Conservation (phyloP, 768 basidiomycete genomes). For the Myochromella boudieri region DNA sequence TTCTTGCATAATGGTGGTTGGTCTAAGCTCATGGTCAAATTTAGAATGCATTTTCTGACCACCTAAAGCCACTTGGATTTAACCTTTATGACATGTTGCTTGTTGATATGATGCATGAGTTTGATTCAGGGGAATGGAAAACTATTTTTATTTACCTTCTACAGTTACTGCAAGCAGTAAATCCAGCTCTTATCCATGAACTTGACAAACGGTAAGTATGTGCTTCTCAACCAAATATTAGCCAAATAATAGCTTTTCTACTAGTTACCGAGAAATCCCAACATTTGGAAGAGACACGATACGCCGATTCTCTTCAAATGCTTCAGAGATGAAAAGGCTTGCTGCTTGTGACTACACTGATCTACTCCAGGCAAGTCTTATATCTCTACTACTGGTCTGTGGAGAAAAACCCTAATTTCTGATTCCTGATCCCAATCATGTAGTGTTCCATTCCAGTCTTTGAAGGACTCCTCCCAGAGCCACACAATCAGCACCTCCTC, state of each 20-base stretch:
- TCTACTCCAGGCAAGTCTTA: slow-evolving; percentile 24
- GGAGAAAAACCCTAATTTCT: background rate
- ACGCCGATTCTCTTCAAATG: slow-evolving; percentile 21
- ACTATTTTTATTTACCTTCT: slow-evolving; percentile 32
- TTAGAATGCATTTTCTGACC: background rate
- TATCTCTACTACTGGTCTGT: background rate
- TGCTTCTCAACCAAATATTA: background rate
- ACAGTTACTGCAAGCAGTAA: slow-evolving; percentile 26
- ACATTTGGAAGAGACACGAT: slow-evolving; percentile 21
- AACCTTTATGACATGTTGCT: slow-evolving; percentile 27
- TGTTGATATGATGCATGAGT: slow-evolving; percentile 33
- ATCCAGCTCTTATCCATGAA: too few species aligned
- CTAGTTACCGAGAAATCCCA: slow-evolving; percentile 3
- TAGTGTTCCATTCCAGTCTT: slow-evolving; percentile 14
- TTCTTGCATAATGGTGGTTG: background rate
- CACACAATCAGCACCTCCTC: slow-evolving; percentile 18
- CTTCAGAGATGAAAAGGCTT: slow-evolving; percentile 21
- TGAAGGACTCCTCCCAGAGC: slow-evolving; percentile 6
- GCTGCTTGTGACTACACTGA: slow-evolving; percentile 30
- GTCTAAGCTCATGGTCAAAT: background rate
- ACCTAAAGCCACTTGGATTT: slow-evolving; percentile 13
- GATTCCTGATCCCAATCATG: background rate
- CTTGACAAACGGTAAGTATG: background rate
- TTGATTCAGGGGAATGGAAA: slow-evolving; percentile 46
- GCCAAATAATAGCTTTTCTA: background rate